These are phyloP conservation scores for Podospora australis DNA, from an alignment of 495 filamentous ascomycete genomes.

Conservation along the genomic window DNA sequence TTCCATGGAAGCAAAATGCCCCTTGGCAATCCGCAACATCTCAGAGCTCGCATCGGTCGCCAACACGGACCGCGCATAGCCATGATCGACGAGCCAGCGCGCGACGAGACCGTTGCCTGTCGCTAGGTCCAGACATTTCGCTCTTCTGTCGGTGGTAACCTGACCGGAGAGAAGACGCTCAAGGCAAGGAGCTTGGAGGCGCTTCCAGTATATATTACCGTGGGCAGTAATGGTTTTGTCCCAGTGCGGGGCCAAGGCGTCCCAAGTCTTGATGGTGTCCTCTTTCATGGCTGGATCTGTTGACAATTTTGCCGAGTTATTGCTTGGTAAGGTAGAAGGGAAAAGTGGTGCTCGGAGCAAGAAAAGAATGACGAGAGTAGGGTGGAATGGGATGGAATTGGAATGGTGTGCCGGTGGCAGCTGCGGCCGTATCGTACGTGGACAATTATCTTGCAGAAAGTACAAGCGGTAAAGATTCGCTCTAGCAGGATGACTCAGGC, in stretches of 20 bases:
- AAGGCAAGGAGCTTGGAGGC: constrained; percentile 32
- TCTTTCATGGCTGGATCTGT: too few relatives aligned
- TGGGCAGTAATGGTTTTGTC: constrained; percentile 28
- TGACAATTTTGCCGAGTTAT: too few relatives aligned
- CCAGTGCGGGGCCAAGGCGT: constrained; percentile 32
- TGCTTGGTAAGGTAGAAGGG: too few relatives aligned
- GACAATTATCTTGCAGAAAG: too few relatives aligned
- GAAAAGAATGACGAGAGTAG: too few relatives aligned
- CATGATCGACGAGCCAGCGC: constrained; percentile 27
- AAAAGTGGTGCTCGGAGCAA: too few relatives aligned
- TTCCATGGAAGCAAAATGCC: neutral
- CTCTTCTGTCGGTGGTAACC: constrained; percentile 11
- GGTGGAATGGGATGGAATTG: too few relatives aligned
- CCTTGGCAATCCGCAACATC: constrained; percentile 27
- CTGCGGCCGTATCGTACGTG: too few relatives aligned
- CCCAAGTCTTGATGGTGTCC: too few relatives aligned
- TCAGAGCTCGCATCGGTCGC: constrained; percentile 31
- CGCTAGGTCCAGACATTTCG: constrained; percentile 32
- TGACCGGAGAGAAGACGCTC: constrained; percentile 20
- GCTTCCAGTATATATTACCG: constrained; percentile 36
- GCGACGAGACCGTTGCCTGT: constrained; percentile 39
- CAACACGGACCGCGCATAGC: constrained; percentile 23
- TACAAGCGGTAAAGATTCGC: too few relatives aligned
- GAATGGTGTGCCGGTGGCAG: too few relatives aligned
- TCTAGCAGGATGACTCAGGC: too few relatives aligned